These are phyloP conservation scores for Ceratocystis harringtonii DNA, from an alignment of 2,329 filamentous ascomycete species.

Conservation along the genomic window DNA sequence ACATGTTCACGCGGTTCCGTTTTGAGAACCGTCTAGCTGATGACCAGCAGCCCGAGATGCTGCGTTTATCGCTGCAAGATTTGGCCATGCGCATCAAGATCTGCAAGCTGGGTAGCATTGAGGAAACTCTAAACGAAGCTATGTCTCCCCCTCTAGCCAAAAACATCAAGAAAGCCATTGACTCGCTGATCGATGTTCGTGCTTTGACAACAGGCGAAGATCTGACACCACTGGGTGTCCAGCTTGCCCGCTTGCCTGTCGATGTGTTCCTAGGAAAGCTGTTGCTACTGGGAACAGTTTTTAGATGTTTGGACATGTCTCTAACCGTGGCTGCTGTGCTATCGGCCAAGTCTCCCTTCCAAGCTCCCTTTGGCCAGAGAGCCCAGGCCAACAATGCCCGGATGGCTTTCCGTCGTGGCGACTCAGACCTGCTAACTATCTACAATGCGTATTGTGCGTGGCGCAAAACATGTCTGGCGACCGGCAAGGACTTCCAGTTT, in stretches of 20 bases:
- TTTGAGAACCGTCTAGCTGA: constrained; percentile 77
- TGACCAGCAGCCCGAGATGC: constrained; percentile 92
- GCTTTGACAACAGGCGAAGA: constrained; percentile 71
- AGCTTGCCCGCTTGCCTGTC: constrained; percentile 75
- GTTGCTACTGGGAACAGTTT: constrained; percentile 70
- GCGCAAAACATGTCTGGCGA: constrained; percentile 64
- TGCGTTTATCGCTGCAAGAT: constrained; percentile 85
- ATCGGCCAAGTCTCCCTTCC: constrained; percentile 87
- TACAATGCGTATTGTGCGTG: constrained; percentile 89
- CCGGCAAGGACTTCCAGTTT: constrained; percentile 67
- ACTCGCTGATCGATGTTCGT: constrained; percentile 83
- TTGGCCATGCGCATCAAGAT: constrained; percentile 94
- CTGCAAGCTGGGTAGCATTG: constrained; percentile 86
- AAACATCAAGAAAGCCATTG: constrained; percentile 84
- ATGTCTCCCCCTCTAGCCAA: constrained; percentile 80
- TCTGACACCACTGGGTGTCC: constrained; percentile 69
- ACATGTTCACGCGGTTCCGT: constrained; percentile 80
- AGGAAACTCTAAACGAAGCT: constrained; percentile 74
- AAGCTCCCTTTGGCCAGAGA: constrained; percentile 70
- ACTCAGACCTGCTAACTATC: constrained; percentile 81
- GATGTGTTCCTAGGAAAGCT: constrained; percentile 94
- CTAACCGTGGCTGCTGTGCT: constrained; percentile 86
- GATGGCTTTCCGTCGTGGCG: constrained; percentile 63
- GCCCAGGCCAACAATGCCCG: constrained; percentile 68
- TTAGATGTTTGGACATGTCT: constrained; percentile 80